Base-by-base conservation (phyloP, 2,329 filamentous ascomycete genomes). In the Rutstroemia sp. region DNA sequence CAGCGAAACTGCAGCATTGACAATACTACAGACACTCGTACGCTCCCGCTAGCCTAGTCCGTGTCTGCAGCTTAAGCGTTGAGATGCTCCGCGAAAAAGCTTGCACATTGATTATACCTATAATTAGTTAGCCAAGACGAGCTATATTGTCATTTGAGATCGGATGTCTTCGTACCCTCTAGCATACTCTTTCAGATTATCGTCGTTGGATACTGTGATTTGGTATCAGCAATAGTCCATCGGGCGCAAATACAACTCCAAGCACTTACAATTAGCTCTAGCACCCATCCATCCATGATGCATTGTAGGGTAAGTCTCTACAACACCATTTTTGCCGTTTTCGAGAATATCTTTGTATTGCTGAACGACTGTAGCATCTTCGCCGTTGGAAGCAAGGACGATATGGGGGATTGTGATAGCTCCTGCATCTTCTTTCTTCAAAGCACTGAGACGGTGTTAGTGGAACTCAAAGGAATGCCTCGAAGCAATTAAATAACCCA, bases 351-450 rank as follows among this genome's bases (percentile, higher is more conserved):
- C 64, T 49, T 71, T 67, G 61, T 76, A 78, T 48, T 72, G 66
- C 10, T 70, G 67, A 0, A 79, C 72, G 0, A 69, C 64, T 0
- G 73, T 72, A 0, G 64, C 69, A 4, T 73, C 68, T 64, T 80
- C 79, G 42, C 75, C 76, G 6, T 73, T 74, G 6, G 77, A 78
- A 1, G 78, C 77, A 2, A 81, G 69, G 17, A 76, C 64, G 46
- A 80, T 70, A 58, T 80, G 74, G 2, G 78, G 77, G 9, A 74
- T 74, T 0, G 67, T 73, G 21, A 78, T 59, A 2, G 67, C 70
- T 58, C 73, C 67, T 2, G 72, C 76, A 51, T 82, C 78, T 12
- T 69, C 69, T 16, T 48, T 58, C 12, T 48, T 57, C 10, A 67
- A 54, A 8, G 44, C 48, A 23, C 63, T 65, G 27, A 16, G 12